These are phyloP conservation scores for Hyaloperonospora brassicae DNA, from an alignment of 352 stramenopile genomes.

Conservation along the genomic window DNA sequence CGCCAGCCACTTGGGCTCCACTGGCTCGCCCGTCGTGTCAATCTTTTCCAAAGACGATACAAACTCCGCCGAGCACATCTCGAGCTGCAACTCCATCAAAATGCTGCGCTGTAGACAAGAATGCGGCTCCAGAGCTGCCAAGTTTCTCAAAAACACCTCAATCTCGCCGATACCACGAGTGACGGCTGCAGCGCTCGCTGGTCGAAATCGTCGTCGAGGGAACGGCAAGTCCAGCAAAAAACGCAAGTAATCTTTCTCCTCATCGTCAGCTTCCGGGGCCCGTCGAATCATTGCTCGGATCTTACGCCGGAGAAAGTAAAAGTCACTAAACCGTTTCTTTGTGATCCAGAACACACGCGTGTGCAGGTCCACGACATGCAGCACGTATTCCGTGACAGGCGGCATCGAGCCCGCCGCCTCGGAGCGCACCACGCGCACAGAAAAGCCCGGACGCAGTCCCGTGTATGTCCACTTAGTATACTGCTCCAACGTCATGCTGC, in stretches of 20 bases:
- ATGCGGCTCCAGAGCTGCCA: constrained; percentile 55
- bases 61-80: constrained; percentile 72
- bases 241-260: constrained; percentile 57
- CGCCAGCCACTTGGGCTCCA: constrained; percentile 67
- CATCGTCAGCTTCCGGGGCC: constrained; percentile 22
- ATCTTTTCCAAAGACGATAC: constrained; percentile 69
- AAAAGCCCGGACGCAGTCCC: constrained; percentile 60
- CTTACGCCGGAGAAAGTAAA: constrained; percentile 64
- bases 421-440: constrained; percentile 56
- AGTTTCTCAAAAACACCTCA: constrained; percentile 66
- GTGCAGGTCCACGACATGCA: constrained; percentile 70
- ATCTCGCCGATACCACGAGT: constrained; percentile 48
- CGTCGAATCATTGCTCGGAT: constrained; percentile 42
- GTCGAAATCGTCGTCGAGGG: constrained; percentile 48
- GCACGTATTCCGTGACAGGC: constrained; percentile 59
- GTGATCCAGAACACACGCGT: constrained; percentile 80
- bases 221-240: constrained; percentile 72
- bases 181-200: constrained; percentile 36
- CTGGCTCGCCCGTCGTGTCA: constrained; percentile 49
- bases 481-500: constrained; percentile 38
- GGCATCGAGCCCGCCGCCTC: constrained; percentile 49
- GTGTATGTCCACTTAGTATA: constrained; percentile 46
- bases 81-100: constrained; percentile 54
- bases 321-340: constrained; percentile 73
- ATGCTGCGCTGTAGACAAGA: constrained; percentile 49